These are phyloP conservation scores for Vaccinium corymbosum DNA, from an alignment of 148 eudicot species.

Conservation along the genomic window DNA sequence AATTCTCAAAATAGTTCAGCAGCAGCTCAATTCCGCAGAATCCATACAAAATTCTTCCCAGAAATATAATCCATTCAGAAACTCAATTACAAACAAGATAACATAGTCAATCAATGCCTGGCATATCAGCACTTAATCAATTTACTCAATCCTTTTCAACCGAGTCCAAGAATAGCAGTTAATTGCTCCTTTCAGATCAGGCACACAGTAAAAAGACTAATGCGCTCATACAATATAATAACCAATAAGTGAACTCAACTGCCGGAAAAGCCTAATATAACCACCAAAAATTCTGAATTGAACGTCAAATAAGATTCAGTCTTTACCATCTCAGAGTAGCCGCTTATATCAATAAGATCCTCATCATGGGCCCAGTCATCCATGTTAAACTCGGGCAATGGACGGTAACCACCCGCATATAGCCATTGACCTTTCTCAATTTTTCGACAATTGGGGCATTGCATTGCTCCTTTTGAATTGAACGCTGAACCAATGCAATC, in stretches of 20 bases:
- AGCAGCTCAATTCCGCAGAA: constrained; percentile 2
- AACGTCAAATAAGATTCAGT: not conserved
- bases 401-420: constrained; percentile 68
- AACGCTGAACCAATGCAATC: constrained; percentile 99
- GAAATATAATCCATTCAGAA: not conserved
- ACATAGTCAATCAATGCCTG: not conserved
- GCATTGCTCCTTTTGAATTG: constrained; percentile 90
- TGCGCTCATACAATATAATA: not conserved
- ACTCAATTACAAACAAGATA: not conserved
- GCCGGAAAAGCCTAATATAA: not conserved
- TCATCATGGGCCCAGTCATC: constrained; percentile 92
- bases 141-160: not conserved
- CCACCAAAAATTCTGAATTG: not conserved
- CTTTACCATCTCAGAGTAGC: constrained; percentile 84
- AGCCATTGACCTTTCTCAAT: constrained; percentile 99
- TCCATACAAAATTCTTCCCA: not conserved
- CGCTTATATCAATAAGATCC: constrained; percentile 76
- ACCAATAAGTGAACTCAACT: not conserved
- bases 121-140: not conserved
- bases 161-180: not conserved
- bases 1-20: not conserved
- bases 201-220: not conserved
- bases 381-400: constrained; percentile 56
- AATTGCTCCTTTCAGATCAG: constrained; percentile 1
- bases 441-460: constrained; percentile 97